Evolutionary conservation across 208 protist species (phyloP), one percentile per base, ranked within the genome.

Genomic region (Leishmania aethiopica): DNA sequence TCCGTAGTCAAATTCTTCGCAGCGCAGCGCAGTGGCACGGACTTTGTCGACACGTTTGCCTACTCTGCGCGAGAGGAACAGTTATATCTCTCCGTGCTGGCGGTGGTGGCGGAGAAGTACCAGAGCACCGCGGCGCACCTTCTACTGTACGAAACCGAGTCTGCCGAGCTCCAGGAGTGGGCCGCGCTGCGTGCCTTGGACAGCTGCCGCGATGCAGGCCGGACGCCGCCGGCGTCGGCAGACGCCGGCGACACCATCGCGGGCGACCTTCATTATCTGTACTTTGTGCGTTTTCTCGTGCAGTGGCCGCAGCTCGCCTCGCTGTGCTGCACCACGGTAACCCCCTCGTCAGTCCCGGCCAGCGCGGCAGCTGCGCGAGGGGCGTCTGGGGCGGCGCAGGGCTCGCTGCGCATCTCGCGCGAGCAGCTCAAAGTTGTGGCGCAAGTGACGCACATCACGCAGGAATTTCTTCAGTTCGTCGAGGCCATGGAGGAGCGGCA

Each of bases 251-350:
- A 32, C 42, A 22, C 59, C 67, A 11, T 82, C 3, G 66, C 75
- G 25, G 77, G 79, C 13, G 53, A 81, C 53, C 51, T 89, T 3
- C 95, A 98, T 79, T 90, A 93, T 70, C 85, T 84, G 19, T 96
- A 96, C 78, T 86, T 98, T 22, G 89, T 96, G 11, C 93, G 95
- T 13, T 91, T 98, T 51, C 90, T 96, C 53, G 87, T 93, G 45
- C 95, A 98, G 53, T 90, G 95, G 69, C 95, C 95, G 51, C 95
- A 98, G 83, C 78, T 98, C 10, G 87, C 92, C 40, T 85, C 89
- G 35, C 79, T 98, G 57, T 90, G 87, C 35, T 95, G 93, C 77
- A 90, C 90, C 53, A 90, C 79, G 7, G 19, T 73, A 4, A 80
- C 73, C 11, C 47, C 87, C 3, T 67, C 66, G 78, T 73, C 28